Evolutionary conservation across 169 alveolate genomes (phyloP).

Genomic region (Eimeria falciformis): DNA sequence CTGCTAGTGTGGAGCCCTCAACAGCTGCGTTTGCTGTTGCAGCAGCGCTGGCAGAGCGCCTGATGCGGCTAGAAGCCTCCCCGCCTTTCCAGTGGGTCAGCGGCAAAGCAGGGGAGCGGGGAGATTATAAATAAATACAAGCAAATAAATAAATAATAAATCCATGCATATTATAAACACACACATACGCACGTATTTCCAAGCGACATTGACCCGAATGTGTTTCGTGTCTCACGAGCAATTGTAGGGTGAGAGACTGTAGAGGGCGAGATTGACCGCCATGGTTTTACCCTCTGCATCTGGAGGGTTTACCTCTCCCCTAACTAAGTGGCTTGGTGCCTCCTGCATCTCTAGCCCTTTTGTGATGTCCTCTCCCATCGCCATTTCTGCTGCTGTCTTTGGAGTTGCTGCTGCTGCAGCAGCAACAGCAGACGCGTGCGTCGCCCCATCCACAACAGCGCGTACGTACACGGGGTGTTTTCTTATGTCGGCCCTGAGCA

Average conservation of each 20-base stretch:
- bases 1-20: background rate
- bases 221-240: background rate
- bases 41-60: background rate
- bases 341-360: background rate
- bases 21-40: background rate
- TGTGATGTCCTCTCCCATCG: constrained; percentile 33
- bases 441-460: constrained; percentile 57
- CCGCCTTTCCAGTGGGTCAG: background rate
- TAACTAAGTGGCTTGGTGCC: constrained; percentile 2
- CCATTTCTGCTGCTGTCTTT: constrained; percentile 35
- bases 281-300: constrained; percentile 58
- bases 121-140: too few species aligned
- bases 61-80: background rate
- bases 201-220: too few species aligned
- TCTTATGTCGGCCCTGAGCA: constrained; percentile 36
- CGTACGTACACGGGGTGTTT: constrained; percentile 56
- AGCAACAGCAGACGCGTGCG: constrained; percentile 30
- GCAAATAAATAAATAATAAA: too few species aligned
- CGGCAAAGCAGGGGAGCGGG: too few species aligned
- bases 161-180: too few species aligned
- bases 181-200: too few species aligned
- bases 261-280: constrained; percentile 20
- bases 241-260: background rate
- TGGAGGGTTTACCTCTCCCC: constrained; percentile 12
- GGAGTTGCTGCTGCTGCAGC: constrained; percentile 41